Evolutionary conservation across 73 alveolate species (phyloP).

Genomic region (Paramecium octaurelia): DNA sequence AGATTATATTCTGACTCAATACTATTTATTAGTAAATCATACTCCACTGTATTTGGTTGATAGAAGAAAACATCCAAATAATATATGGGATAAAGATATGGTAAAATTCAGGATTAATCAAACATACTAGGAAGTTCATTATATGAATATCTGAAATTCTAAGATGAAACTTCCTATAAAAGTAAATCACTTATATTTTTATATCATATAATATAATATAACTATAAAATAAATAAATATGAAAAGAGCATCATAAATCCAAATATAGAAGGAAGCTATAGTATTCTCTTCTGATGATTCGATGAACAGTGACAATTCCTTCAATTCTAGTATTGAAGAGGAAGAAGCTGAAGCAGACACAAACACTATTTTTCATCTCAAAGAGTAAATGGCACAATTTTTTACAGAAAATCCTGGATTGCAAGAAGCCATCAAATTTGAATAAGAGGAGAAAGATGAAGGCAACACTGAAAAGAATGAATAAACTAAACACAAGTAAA

Average conservation of each 20-base stretch:
- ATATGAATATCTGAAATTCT: too few species aligned
- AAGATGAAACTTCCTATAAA: too few species aligned
- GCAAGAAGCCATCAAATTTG: slow-evolving; percentile 44
- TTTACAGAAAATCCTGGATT: slow-evolving; percentile 59
- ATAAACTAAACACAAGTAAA: slow-evolving; percentile 5
- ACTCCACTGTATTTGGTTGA: too few species aligned
- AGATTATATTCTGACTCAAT: too few species aligned
- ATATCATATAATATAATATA: neutral
- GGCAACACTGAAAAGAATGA: slow-evolving; percentile 6
- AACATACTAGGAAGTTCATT: too few species aligned
- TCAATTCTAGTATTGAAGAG: slow-evolving; percentile 55
- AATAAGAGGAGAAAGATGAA: slow-evolving; percentile 18
- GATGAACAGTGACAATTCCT: slow-evolving; percentile 58
- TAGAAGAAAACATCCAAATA: too few species aligned
- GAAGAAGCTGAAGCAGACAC: slow-evolving; percentile 53
- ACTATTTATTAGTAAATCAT: too few species aligned
- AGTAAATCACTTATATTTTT: too few species aligned
- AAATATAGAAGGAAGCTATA: slow-evolving; percentile 42
- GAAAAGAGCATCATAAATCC: slow-evolving; percentile 45
- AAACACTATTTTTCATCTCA: slow-evolving; percentile 59
- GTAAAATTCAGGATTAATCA: too few species aligned
- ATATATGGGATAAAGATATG: too few species aligned
- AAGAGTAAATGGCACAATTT: slow-evolving; percentile 57
- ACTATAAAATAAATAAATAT: too few species aligned
- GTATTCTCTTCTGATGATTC: slow-evolving; percentile 65